Evolutionary conservation across 768 basidiomycete species (phyloP).

Genomic region (Auriscalpium orientale): DNA sequence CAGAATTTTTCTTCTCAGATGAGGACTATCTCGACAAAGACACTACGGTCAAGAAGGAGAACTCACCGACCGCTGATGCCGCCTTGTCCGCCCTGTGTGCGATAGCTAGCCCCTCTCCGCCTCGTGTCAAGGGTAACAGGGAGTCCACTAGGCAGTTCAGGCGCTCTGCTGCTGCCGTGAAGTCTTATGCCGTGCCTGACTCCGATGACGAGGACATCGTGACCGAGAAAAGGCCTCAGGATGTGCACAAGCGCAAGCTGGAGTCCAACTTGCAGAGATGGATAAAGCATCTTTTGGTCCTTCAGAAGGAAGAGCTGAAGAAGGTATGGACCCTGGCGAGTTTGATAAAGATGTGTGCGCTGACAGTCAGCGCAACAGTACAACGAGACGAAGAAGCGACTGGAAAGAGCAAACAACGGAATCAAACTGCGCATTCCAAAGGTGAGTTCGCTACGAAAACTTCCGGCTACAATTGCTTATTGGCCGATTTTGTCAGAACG

Average conservation of each 20-base stretch:
- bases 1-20: constrained; percentile 63
- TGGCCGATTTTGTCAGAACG: constrained; percentile 35
- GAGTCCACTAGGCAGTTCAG: constrained; percentile 24
- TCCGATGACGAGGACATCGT: constrained; percentile 61
- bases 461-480: background rate
- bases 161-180: constrained; percentile 49
- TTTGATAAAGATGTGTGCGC: background rate
- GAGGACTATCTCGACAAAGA: constrained; percentile 48
- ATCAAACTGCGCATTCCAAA: constrained; percentile 47
- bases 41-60: constrained; percentile 13
- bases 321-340: constrained; percentile 38
- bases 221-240: constrained; percentile 23
- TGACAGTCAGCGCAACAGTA: constrained; percentile 32
- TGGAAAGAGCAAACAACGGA: constrained; percentile 39
- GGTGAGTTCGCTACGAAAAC: constrained; percentile 32
- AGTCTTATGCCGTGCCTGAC: constrained; percentile 59
- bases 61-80: constrained; percentile 12
- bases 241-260: constrained; percentile 28
- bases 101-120: constrained; percentile 1
- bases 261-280: constrained; percentile 52
- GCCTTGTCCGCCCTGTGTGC: background rate
- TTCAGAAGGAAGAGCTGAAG: constrained; percentile 59
- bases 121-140: constrained; percentile 20
- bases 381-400: constrained; percentile 51
- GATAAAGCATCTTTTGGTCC: constrained; percentile 55